These are phyloP conservation scores for Colletotrichum sidae DNA, from an alignment of 2,329 filamentous ascomycete species.

Conservation along the genomic window DNA sequence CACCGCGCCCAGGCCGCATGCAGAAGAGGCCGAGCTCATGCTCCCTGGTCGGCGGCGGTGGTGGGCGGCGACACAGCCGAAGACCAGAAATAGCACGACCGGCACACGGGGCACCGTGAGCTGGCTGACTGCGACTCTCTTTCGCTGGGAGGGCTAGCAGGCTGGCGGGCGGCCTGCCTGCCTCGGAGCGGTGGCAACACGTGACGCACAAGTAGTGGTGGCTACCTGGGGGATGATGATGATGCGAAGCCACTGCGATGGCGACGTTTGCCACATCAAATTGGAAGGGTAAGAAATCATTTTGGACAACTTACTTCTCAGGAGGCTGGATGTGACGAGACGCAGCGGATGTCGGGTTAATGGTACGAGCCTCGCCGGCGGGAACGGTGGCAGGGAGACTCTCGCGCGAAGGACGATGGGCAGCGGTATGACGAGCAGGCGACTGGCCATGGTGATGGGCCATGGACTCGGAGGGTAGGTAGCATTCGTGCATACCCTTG, in stretches of 20 bases:
- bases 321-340: slow-evolving; percentile 60
- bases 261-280: slow-evolving; percentile 7
- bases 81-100: slow-evolving; percentile 29
- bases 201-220: too few relatives aligned
- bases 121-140: background rate
- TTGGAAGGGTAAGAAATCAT: slow-evolving; percentile 19
- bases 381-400: slow-evolving; percentile 64
- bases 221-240: slow-evolving; percentile 6
- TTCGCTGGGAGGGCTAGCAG: too few relatives aligned
- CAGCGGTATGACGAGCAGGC: slow-evolving; percentile 60
- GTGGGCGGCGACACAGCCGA: slow-evolving; percentile 34
- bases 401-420: slow-evolving; percentile 65
- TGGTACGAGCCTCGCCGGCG: slow-evolving; percentile 54
- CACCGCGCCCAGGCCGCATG: slow-evolving; percentile 37
- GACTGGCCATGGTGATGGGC: slow-evolving; percentile 70
- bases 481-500: slow-evolving; percentile 73
- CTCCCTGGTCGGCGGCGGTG: slow-evolving; percentile 24
- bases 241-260: background rate
- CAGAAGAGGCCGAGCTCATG: slow-evolving; percentile 35
- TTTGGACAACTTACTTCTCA: slow-evolving; percentile 64
- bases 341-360: slow-evolving; percentile 57
- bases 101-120: slow-evolving; percentile 27
- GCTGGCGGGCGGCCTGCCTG: too few relatives aligned
- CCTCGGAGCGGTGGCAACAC: too few relatives aligned
- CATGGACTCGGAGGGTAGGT: slow-evolving; percentile 70